Conservation (phyloP, 257 asterid genomes). For the Handroanthus guayacan region DNA sequence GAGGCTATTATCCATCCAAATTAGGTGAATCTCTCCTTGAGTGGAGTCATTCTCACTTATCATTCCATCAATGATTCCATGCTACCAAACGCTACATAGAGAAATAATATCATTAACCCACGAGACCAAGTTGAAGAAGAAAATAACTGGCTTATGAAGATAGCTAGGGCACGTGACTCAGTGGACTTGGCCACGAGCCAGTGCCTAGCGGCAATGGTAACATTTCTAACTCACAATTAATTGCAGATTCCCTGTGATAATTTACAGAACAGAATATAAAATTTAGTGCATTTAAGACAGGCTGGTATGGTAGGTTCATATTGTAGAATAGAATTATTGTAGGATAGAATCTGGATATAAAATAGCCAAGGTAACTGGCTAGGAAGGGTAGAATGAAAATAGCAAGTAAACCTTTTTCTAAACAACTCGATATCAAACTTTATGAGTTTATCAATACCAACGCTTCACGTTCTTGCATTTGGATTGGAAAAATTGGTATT, state of each 20-base stretch:
- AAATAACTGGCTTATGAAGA: constrained; percentile 33
- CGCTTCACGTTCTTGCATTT: no score
- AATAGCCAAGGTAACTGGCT: constrained; percentile 23
- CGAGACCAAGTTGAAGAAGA: constrained; percentile 37
- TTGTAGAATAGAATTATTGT: constrained; percentile 34
- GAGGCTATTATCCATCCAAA: no score
- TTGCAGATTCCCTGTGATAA: constrained; percentile 48
- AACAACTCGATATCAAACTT: not conserved
- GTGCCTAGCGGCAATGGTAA: constrained; percentile 45
- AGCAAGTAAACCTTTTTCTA: not conserved
- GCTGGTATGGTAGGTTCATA: constrained; percentile 36
- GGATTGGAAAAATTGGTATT: no score
- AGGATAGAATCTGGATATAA: constrained; percentile 28
- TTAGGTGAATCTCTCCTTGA: no score
- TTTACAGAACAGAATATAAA: constrained; percentile 29
- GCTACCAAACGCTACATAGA: constrained; percentile 25
- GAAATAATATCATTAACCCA: constrained; percentile 7
- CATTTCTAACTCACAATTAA: constrained; percentile 44
- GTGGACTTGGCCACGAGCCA: constrained; percentile 48
- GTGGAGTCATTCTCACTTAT: no score
- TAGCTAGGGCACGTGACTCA: constrained; percentile 51
- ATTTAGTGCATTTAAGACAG: constrained; percentile 36
- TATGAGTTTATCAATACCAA: no score
- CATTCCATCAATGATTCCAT: constrained; percentile 25
- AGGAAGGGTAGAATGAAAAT: constrained; percentile 19